A percentile compares a stretch with the other conserved stretches of the same genome.
These are phyloP conservation scores for Fraxinus sp. DNA, from an alignment of 305 asterid species.

Conservation along the genomic window DNA sequence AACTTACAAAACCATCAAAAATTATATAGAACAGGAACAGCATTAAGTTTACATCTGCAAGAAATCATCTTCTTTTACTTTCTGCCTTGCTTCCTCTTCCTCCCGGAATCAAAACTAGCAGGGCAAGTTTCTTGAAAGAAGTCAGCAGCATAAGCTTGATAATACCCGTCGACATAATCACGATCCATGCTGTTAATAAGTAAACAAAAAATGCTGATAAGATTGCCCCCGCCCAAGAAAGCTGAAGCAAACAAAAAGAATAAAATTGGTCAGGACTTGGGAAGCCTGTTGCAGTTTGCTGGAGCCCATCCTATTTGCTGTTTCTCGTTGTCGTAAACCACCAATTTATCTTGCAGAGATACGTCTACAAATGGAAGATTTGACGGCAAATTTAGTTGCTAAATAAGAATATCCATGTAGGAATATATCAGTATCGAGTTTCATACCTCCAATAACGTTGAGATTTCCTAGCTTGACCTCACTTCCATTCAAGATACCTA, in stretches of 20 bases:
- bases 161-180: conserved; percentile 22
- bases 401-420: neutral
- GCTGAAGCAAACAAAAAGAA: conserved; percentile 32
- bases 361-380: conserved; percentile 46
- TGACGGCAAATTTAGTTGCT: conserved; percentile 17
- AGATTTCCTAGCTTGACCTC: conserved; percentile 59
- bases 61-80: conserved; percentile 1
- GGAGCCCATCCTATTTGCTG: conserved; percentile 72
- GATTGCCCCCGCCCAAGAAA: conserved; percentile 36
- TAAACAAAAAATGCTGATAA: conserved; percentile 42
- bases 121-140: conserved; percentile 28
- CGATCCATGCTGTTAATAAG: conserved; percentile 51
- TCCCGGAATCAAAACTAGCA: conserved; percentile 26
- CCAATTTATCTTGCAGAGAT: conserved; percentile 75
- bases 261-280: conserved; percentile 51
- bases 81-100: conserved; percentile 19
- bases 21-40: neutral
- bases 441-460: conserved; percentile 78
- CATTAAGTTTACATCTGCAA: neutral
- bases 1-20: neutral
- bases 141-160: conserved; percentile 23
- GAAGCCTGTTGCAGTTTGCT: conserved; percentile 76
- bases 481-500: conserved; percentile 75
- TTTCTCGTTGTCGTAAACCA: conserved; percentile 77
- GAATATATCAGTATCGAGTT: neutral